Percentiles rank a stretch among this genome's conserved stretches.
Evolutionary conservation across 73 alveolate species (phyloP).

Genomic region (Paramecium tetraurelia): DNA sequence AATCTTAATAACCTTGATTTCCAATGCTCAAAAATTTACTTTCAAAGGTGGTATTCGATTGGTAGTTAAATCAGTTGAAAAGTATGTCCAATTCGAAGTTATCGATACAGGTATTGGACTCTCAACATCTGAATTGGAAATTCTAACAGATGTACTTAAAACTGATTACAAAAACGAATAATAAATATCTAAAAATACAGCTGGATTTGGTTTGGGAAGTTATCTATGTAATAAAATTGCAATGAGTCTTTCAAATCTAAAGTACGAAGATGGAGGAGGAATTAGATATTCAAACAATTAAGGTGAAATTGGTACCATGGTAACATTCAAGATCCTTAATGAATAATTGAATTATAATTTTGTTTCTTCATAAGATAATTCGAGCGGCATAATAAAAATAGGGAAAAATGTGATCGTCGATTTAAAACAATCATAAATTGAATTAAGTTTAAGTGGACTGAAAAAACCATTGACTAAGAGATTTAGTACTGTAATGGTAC

Average conservation of each 20-base stretch:
- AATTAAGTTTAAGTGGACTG: background rate
- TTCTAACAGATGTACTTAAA: background rate
- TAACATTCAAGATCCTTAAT: background rate
- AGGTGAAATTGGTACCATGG: background rate
- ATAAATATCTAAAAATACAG: conserved; percentile 18
- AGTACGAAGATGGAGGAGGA: conserved; percentile 32
- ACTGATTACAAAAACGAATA: background rate
- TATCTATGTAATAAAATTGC: background rate
- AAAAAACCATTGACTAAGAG: background rate
- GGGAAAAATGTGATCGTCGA: background rate
- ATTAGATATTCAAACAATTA: background rate
- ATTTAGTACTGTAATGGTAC: background rate
- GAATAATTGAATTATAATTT: background rate
- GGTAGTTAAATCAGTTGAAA: background rate
- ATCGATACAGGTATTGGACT: conserved; percentile 58
- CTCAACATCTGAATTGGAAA: background rate
- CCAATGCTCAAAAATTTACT: conserved; percentile 47
- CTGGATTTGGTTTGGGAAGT: conserved; percentile 40
- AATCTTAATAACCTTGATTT: conserved; percentile 43
- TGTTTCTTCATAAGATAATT: background rate
- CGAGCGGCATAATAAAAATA: background rate
- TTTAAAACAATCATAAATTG: background rate
- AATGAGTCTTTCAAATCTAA: background rate
- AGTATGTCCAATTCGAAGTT: conserved; percentile 20
- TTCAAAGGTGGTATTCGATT: conserved; percentile 35